A percentile compares a stretch with the other conserved stretches of the same genome.
phyloP scores from a whole-genome alignment of 2,329 filamentous ascomycete species.

The Penicillium sp. region DNA sequence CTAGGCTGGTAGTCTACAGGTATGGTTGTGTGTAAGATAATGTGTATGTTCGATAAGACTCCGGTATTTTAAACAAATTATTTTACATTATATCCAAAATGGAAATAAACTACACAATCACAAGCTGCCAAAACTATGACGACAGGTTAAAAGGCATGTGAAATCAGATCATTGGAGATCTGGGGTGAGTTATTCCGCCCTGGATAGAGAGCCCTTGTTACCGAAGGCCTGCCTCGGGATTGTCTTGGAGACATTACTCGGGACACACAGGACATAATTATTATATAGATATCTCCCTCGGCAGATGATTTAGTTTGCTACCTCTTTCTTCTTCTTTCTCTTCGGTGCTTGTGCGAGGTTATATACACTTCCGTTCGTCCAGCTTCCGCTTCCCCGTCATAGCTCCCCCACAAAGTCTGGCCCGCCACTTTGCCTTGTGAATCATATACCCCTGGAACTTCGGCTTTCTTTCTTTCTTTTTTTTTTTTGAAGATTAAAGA shows the following conservation, averaged over 20 bases:
- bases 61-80: not conserved
- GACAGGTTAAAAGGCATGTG: conserved; percentile 22
- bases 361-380: conserved; percentile 38
- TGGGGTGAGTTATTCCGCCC: conserved; percentile 12
- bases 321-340: not conserved
- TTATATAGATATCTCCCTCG: conserved; percentile 15
- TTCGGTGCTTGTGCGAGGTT: conserved; percentile 2
- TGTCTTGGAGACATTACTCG: conserved; percentile 3
- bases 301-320: not conserved
- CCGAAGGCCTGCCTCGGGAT: conserved; percentile 31
- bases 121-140: conserved; percentile 18
- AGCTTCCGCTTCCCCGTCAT: conserved; percentile 39
- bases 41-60: not conserved
- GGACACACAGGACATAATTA: not conserved
- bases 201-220: conserved; percentile 18
- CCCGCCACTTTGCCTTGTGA: conserved; percentile 26
- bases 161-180: conserved; percentile 21
- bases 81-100: not conserved
- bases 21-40: not conserved
- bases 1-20: not conserved
- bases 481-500: not conserved
- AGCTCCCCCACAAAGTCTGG: conserved; percentile 28
- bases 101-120: conserved; percentile 5
- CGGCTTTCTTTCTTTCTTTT: not conserved
- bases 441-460: conserved; percentile 13